Conservation (phyloP, 2,329 filamentous ascomycete genomes). For the Ceratocystis colombiana region DNA sequence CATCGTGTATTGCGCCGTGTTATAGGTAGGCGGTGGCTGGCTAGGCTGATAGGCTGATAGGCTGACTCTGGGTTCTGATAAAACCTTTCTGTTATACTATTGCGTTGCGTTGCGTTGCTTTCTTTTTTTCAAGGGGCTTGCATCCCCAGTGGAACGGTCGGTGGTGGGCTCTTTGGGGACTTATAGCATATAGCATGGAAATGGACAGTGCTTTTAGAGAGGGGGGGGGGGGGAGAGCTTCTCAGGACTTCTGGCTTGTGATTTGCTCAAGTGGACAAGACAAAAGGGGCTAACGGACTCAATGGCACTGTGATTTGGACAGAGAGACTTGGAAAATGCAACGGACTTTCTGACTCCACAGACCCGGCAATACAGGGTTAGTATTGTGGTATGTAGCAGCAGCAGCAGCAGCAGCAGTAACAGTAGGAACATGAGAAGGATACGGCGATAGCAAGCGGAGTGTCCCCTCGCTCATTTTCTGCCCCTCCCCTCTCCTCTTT, state of each 20-base stretch:
- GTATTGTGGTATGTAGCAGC: background rate
- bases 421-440: background rate
- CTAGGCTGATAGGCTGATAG: background rate
- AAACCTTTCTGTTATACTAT: background rate
- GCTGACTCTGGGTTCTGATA: background rate
- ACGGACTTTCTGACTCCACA: background rate
- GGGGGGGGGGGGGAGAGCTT: background rate
- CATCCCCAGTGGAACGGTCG: background rate
- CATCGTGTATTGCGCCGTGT: background rate
- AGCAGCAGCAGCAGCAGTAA: background rate
- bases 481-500: background rate
- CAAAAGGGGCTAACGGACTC: background rate
- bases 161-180: background rate
- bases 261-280: background rate
- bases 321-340: background rate
- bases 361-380: background rate
- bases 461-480: background rate
- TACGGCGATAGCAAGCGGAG: too few species aligned
- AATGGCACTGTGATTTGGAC: background rate
- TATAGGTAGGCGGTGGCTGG: background rate
- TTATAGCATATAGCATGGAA: background rate
- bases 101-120: background rate
- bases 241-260: background rate
- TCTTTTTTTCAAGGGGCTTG: background rate
- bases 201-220: background rate